These are phyloP conservation scores for Sporothrix luriei DNA, from an alignment of 2,329 filamentous ascomycete species.

Conservation along the genomic window DNA sequence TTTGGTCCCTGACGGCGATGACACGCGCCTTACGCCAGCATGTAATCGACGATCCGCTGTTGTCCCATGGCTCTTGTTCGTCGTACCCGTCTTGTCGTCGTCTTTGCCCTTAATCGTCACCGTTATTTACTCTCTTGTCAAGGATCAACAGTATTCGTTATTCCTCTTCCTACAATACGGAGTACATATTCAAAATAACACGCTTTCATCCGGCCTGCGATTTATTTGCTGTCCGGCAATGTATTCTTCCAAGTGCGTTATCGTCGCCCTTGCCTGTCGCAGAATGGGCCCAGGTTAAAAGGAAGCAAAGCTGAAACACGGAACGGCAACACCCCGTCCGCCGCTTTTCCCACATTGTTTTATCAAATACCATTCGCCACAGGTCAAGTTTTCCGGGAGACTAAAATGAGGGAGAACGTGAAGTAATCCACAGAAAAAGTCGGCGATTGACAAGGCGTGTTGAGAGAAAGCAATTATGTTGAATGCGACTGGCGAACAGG, in stretches of 20 bases:
- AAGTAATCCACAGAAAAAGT: too few species aligned
- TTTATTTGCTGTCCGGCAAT: background rate
- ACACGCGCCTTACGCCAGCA: background rate
- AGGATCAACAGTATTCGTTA: background rate
- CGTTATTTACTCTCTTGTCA: background rate
- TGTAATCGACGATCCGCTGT: background rate
- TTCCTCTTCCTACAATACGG: background rate
- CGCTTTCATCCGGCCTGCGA: too few species aligned
- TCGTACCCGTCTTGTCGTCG: background rate
- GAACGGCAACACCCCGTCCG: conserved; percentile 20
- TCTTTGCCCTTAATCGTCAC: background rate
- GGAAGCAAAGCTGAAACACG: conserved; percentile 26
- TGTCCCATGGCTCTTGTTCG: background rate
- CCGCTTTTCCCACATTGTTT: too few species aligned
- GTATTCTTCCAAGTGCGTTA: background rate
- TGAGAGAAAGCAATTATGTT: background rate
- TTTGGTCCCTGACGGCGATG: conserved; percentile 12
- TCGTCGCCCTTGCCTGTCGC: background rate
- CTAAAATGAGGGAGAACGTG: background rate
- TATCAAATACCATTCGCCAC: background rate
- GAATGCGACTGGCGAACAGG: conserved; percentile 15
- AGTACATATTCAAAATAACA: too few species aligned
- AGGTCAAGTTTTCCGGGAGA: background rate
- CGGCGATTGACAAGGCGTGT: background rate
- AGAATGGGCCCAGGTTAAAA: conserved; percentile 12